Percentiles rank a stretch among this genome's conserved stretches.
Evolutionary conservation across 2,329 filamentous ascomycete genomes (phyloP).

Genomic region (Cladosporium sp.): DNA sequence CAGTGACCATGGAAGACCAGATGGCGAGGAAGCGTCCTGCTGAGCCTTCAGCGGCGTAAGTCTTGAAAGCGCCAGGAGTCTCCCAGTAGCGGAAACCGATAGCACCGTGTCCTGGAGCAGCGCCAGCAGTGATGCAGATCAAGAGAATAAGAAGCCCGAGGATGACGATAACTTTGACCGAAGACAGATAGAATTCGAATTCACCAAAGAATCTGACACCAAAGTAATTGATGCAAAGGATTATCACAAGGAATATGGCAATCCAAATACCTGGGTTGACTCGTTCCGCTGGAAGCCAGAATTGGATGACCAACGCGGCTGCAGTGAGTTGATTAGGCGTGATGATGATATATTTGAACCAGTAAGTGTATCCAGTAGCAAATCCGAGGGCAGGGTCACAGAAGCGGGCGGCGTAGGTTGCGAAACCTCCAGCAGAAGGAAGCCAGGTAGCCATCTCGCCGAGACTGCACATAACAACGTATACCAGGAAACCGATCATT

Average conservation of each 20-base stretch:
- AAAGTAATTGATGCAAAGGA: conserved; percentile 44
- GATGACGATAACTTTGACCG: conserved; percentile 44
- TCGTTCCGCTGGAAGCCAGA: conserved; percentile 55
- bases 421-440: conserved; percentile 73
- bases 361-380: conserved; percentile 59
- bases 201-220: conserved; percentile 59
- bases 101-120: conserved; percentile 27
- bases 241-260: conserved; percentile 49
- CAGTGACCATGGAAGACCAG: conserved; percentile 58
- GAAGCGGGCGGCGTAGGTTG: conserved; percentile 47
- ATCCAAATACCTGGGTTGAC: conserved; percentile 79
- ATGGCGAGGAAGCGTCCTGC: conserved; percentile 43
- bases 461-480: conserved; percentile 74
- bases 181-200: conserved; percentile 47
- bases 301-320: conserved; percentile 71
- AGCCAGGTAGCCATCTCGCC: conserved; percentile 85
- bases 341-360: conserved; percentile 74
- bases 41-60: conserved; percentile 33
- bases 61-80: conserved; percentile 42
- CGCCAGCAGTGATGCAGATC: conserved; percentile 28
- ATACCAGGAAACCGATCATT: conserved; percentile 68
- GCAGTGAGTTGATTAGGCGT: conserved; percentile 83
- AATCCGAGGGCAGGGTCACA: conserved; percentile 78
- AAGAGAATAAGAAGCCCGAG: conserved; percentile 44
- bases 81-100: conserved; percentile 42